Conservation (phyloP, 2,329 filamentous ascomycete genomes). For the Trichophyton simii region DNA sequence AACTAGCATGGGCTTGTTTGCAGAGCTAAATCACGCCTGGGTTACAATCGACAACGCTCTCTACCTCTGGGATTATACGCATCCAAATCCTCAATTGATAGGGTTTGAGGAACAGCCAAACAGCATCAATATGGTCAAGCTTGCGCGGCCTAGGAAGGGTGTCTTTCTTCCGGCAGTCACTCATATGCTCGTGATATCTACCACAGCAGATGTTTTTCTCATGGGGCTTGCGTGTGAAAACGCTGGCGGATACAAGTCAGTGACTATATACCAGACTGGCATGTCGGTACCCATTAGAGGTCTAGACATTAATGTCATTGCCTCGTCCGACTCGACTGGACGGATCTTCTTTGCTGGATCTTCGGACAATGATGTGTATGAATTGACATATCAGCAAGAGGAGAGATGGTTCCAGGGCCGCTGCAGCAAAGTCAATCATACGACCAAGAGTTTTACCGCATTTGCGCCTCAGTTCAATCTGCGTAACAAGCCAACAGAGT, state of each 20-base stretch:
- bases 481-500: constrained; percentile 42
- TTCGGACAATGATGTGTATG: constrained; percentile 75
- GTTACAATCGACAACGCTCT: constrained; percentile 89
- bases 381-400: constrained; percentile 92
- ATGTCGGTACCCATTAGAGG: constrained; percentile 70
- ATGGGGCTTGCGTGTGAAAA: constrained; percentile 65
- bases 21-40: constrained; percentile 90
- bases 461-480: constrained; percentile 33
- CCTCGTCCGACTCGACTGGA: constrained; percentile 62
- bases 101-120: constrained; percentile 83
- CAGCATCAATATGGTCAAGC: constrained; percentile 79
- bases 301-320: constrained; percentile 63
- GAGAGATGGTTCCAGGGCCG: constrained; percentile 91
- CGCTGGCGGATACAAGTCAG: constrained; percentile 53
- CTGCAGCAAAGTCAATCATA: constrained; percentile 82
- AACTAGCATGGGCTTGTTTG: constrained; percentile 91
- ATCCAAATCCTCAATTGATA: constrained; percentile 78
- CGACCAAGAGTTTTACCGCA: constrained; percentile 58
- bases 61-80: constrained; percentile 95
- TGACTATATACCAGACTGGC: constrained; percentile 76
- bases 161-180: constrained; percentile 82
- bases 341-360: constrained; percentile 86
- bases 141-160: constrained; percentile 70
- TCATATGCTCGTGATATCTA: constrained; percentile 80
- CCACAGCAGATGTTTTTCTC: constrained; percentile 68